Conservation (phyloP, 345 rosid species). For the Salix viminalis region DNA sequence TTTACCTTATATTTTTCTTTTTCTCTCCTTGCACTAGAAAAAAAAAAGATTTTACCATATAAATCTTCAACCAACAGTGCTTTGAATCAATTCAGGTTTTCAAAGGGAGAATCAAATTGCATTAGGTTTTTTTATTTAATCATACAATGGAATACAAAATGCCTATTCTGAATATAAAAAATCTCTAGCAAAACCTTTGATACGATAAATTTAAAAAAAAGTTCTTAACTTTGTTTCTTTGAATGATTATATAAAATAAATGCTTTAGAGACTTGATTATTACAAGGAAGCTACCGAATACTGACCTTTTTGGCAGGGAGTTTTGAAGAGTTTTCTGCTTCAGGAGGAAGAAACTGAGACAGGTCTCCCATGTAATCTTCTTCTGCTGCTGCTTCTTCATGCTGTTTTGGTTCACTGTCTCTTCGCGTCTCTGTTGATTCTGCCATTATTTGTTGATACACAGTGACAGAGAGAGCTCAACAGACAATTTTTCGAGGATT, state of each 20-base stretch:
- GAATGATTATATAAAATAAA: not conserved
- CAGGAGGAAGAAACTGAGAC: conserved; percentile 61
- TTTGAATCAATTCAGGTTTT: too few relatives aligned
- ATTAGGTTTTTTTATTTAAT: too few relatives aligned
- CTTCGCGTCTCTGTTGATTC: not conserved
- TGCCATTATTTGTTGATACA: conserved; percentile 9
- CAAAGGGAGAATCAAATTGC: too few relatives aligned
- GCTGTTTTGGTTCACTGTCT: not conserved
- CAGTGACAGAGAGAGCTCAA: not conserved
- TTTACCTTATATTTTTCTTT: too few relatives aligned
- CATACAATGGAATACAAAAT: too few relatives aligned
- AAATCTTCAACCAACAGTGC: too few relatives aligned
- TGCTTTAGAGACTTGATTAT: not conserved
- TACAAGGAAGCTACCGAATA: not conserved
- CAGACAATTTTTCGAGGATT: not conserved
- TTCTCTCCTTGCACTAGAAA: too few relatives aligned
- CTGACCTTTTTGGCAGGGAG: conserved; percentile 41
- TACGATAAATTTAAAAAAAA: too few relatives aligned
- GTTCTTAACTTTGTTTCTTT: too few relatives aligned
- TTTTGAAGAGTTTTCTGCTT: conserved; percentile 36
- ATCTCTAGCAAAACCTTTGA: too few relatives aligned
- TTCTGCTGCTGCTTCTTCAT: conserved; percentile 29
- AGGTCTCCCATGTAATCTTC: conserved; percentile 97
- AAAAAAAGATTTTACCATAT: too few relatives aligned
- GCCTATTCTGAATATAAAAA: too few relatives aligned